These are phyloP conservation scores for Nemania sp. DNA, from an alignment of 2,329 filamentous ascomycete species.

Conservation along the genomic window DNA sequence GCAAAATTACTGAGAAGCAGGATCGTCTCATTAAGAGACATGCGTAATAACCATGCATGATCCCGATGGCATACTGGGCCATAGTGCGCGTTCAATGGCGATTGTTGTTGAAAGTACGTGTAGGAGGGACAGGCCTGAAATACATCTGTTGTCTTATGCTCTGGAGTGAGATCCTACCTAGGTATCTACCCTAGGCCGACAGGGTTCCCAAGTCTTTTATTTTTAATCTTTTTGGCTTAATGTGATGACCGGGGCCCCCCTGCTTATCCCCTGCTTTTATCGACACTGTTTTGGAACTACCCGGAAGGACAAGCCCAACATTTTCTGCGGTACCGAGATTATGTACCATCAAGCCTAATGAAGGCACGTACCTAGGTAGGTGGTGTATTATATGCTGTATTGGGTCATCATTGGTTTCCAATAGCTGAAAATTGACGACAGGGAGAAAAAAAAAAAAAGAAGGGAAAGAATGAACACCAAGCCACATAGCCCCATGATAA, in stretches of 20 bases:
- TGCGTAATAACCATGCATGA: constrained; percentile 8
- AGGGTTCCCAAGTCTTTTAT: neutral
- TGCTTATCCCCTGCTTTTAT: constrained; percentile 18
- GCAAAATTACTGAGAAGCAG: constrained; percentile 2
- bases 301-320: constrained; percentile 16
- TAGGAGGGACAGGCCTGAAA: neutral
- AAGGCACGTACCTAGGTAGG: neutral
- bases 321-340: neutral
- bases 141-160: neutral
- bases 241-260: constrained; percentile 20
- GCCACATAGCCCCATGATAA: constrained; percentile 4
- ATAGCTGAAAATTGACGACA: constrained; percentile 8
- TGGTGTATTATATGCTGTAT: constrained; percentile 1
- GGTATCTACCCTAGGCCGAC: neutral
- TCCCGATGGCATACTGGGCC: neutral
- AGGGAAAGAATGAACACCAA: constrained; percentile 1
- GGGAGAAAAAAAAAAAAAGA: constrained; percentile 7
- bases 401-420: constrained; percentile 3
- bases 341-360: neutral
- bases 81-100: neutral
- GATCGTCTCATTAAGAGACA: constrained; percentile 8
- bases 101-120: neutral
- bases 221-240: neutral
- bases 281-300: neutral
- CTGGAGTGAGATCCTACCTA: constrained; percentile 20